Evolutionary conservation across 176 grass and related monocot species (phyloP).

Genomic region (Thinopyrum elongatum): DNA sequence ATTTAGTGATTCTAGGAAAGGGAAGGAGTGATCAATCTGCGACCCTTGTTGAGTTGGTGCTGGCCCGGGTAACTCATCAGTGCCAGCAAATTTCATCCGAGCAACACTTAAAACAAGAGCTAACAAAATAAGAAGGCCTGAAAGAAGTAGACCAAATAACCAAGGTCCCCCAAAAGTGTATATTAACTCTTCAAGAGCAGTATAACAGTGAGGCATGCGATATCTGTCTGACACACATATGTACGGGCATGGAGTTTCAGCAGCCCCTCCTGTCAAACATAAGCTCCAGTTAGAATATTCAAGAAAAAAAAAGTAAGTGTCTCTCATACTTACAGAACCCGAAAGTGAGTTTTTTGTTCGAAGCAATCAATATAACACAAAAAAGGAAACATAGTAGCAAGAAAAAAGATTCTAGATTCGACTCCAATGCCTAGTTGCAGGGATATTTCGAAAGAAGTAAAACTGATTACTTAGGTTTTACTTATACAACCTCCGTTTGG

Average conservation of each 20-base stretch:
- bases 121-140: slow-evolving; percentile 90
- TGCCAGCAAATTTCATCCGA: slow-evolving; percentile 98
- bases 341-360: neutral
- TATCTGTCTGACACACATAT: slow-evolving; percentile 95
- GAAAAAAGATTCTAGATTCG: neutral
- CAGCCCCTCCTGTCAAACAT: slow-evolving; percentile 67
- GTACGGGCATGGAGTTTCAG: slow-evolving; percentile 90
- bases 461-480: neutral
- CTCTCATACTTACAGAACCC: neutral
- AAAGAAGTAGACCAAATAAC: slow-evolving; percentile 97
- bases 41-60: slow-evolving; percentile 95
- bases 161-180: slow-evolving; percentile 99
- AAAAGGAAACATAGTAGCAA: neutral
- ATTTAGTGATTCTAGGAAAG: slow-evolving; percentile 98
- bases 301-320: slow-evolving; percentile 15
- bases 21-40: slow-evolving; percentile 98
- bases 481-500: neutral
- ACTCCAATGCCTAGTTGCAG: neutral
- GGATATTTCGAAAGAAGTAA: slow-evolving; percentile 12
- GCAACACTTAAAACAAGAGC: slow-evolving; percentile 99
- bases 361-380: slow-evolving; percentile 5
- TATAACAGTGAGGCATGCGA: slow-evolving; percentile 99
- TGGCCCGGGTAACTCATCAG: slow-evolving; percentile 93
- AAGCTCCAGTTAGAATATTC: slow-evolving; percentile 27
- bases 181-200: slow-evolving; percentile 94